Base-by-base conservation (phyloP, 208 protist species). In the Borovskyia barvae region DNA sequence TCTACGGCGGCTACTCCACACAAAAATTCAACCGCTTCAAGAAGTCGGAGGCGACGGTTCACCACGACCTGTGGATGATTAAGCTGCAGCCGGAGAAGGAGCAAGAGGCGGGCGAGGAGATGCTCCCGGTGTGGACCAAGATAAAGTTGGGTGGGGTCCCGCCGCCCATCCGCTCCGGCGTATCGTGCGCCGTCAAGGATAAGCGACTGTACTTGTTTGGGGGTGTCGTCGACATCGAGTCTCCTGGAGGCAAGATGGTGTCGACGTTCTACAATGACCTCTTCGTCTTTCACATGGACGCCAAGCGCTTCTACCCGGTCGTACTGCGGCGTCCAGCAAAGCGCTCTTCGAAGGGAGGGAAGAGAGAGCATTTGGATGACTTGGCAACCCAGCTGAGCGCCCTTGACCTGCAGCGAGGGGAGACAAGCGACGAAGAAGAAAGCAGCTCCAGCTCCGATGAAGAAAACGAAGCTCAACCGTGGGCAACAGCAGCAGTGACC, bases 241-340 rank as follows among this genome's bases (percentile, higher is more conserved):
- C 79, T 0, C 80, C 85, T 2, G 86, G 87, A 5, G 87, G 86
- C 1, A 88, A 89, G 64, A 78, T 90, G 77, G 68, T 91, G 7
- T 93, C 85, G n/a, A 93, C 74, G 41, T 97, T 95, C 52, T 63
- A 75, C 71, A 95, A 94, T 57, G 92, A 97, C 40, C 76, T 97
- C 24, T 95, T 90, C 55, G 75, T 93, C 5, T 94, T 95, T 49
- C 87, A 97, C 73, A 91, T 95, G 86, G 85, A 95, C 50, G 83
- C 76, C 2, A 74, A 90, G 57, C 76, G 86, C 20, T 97, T 93
- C 53, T 97, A 89, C 65, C 92, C 92, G 4, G 68, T 94, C 20
- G 77, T 92, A 47, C 72, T 97, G 24, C 80, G 79, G 5, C 52
- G 60, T 7, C 63, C 57, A 17, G 55, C 67, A 12, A 64, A 54